Percentiles rank a stretch among this genome's conserved stretches.
Conservation (phyloP, 176 grass and related monocot species). For the Avena atlantica region DNA sequence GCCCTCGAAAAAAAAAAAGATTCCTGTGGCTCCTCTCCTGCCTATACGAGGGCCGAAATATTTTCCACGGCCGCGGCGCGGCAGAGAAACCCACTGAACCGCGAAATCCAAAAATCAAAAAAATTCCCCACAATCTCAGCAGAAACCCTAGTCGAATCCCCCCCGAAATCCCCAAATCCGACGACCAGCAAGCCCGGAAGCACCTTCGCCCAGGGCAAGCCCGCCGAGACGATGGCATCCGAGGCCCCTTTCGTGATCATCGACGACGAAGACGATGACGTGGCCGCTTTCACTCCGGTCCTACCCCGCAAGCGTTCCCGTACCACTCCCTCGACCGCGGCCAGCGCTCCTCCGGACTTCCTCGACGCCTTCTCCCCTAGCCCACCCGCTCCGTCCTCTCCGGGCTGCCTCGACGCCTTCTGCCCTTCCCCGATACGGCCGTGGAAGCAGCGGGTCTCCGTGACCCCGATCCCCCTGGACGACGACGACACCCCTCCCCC, state of each 20-base stretch:
- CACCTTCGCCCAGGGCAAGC: neutral
- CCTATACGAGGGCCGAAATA: neutral
- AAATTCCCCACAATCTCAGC: neutral
- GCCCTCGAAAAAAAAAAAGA: too few relatives aligned
- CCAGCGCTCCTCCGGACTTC: neutral
- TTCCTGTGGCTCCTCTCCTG: too few relatives aligned
- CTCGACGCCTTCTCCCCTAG: neutral
- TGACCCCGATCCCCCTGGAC: constrained; percentile 42
- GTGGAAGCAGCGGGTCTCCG: neutral
- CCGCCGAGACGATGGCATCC: neutral
- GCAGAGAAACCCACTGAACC: neutral
- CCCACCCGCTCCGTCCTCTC: neutral
- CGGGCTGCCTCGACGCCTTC: constrained; percentile 30
- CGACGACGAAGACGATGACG: neutral
- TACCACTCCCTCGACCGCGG: neutral
- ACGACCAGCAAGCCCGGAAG: neutral
- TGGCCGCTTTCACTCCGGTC: neutral
- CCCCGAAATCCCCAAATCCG: constrained; percentile 14
- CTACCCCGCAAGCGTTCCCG: neutral
- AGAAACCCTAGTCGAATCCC: neutral
- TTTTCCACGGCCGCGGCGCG: neutral
- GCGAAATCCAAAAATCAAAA: constrained; percentile 21
- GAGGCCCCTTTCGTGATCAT: neutral
- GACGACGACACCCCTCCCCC: constrained; percentile 47
- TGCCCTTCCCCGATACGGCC: constrained; percentile 32